Evolutionary conservation across 305 asterid species (phyloP).

Genomic region (Solanum hybrid): DNA sequence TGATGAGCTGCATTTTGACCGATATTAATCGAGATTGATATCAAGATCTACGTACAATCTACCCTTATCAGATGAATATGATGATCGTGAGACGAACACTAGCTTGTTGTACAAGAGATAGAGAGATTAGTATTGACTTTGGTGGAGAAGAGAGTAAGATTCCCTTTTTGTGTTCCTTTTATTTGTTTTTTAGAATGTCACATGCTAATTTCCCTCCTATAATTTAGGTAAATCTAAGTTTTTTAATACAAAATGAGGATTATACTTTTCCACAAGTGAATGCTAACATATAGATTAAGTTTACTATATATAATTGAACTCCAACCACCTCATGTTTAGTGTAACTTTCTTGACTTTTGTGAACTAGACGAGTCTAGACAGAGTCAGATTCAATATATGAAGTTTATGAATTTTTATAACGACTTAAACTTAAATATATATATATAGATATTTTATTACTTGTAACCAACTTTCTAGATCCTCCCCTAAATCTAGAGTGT

Average conservation of each 20-base stretch:
- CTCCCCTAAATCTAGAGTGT: not conserved
- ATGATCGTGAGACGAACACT: slow-evolving; percentile 57
- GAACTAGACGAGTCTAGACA: not conserved
- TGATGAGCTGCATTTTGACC: not conserved
- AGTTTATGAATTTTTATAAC: not conserved
- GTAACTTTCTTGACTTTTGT: not conserved
- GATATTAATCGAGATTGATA: not conserved
- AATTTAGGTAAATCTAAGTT: not conserved
- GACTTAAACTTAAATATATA: too few relatives aligned
- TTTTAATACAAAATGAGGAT: not conserved
- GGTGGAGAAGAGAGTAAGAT: slow-evolving; percentile 64
- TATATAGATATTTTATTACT: not conserved
- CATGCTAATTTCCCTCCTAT: not conserved
- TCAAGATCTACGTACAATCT: not conserved
- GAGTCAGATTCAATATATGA: not conserved
- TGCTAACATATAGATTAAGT: not conserved
- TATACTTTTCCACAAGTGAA: not conserved
- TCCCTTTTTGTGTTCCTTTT: not conserved
- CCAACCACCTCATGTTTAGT: not conserved
- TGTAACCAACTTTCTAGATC: not conserved
- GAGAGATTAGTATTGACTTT: slow-evolving; percentile 58
- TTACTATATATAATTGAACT: not conserved
- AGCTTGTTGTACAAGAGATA: slow-evolving; percentile 61
- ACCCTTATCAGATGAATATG: not conserved
- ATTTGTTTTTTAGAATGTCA: not conserved